These are phyloP conservation scores for Cladophialophora yegresii DNA, from an alignment of 2,329 filamentous ascomycete species.

Conservation along the genomic window DNA sequence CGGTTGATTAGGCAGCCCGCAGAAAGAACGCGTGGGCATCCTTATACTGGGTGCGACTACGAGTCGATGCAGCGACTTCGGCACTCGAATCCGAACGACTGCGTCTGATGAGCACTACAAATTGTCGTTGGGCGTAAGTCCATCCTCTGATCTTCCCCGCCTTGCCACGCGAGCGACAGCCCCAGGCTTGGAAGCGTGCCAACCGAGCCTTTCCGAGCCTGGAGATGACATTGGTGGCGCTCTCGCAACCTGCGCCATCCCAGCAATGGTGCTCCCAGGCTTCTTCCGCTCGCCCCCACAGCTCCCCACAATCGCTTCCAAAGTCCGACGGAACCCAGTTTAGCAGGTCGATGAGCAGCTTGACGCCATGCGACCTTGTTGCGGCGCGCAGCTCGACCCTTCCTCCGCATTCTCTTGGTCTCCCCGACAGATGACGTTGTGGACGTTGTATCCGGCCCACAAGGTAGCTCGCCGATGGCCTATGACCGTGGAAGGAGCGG, in stretches of 20 bases:
- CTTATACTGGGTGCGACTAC: neutral
- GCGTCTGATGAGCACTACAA: neutral
- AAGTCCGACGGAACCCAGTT: constrained; percentile 9
- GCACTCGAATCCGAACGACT: neutral
- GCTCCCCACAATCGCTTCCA: constrained; percentile 3
- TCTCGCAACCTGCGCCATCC: neutral
- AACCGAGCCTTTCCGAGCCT: neutral
- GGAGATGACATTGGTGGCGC: constrained; percentile 13
- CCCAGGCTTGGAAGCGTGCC: constrained; percentile 3
- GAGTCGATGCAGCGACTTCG: neutral
- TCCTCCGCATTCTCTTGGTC: constrained; percentile 16
- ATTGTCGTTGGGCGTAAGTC: constrained; percentile 10
- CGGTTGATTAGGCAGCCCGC: neutral
- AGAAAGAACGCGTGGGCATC: neutral
- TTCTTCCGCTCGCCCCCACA: neutral
- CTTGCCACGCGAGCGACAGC: constrained; percentile 5
- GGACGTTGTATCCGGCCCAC: constrained; percentile 22
- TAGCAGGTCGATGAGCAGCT: constrained; percentile 13
- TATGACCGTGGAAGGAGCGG: constrained; percentile 7
- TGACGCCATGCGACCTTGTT: constrained; percentile 1
- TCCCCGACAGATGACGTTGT: constrained; percentile 24
- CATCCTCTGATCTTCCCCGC: constrained; percentile 5
- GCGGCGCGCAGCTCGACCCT: neutral
- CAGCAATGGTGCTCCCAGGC: neutral
- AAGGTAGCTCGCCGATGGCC: constrained; percentile 2